Conservation (phyloP, 306 rosid species). For the Delonix regia region DNA sequence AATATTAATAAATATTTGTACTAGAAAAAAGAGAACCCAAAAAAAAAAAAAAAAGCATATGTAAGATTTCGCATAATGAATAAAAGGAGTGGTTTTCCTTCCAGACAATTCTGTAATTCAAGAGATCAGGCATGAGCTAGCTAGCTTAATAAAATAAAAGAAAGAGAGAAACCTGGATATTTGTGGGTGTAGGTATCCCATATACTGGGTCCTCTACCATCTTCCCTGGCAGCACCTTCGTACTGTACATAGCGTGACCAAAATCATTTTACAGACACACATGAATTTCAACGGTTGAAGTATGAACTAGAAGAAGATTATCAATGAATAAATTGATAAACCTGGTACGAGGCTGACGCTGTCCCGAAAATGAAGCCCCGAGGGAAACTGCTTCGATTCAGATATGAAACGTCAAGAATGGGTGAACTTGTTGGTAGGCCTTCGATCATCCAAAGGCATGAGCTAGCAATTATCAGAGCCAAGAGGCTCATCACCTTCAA, state of each 20-base stretch:
- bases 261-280: no score
- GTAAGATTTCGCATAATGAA: no score
- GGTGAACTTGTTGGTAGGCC: neutral
- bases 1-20: no score
- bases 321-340: no score
- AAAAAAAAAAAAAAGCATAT: no score
- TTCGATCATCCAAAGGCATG: no score
- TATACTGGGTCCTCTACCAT: neutral
- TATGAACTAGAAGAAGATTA: no score
- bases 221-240: neutral
- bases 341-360: neutral
- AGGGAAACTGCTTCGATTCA: neutral
- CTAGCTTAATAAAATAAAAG: neutral
- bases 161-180: neutral
- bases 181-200: neutral
- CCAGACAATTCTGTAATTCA: neutral
- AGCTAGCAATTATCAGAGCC: neutral
- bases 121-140: neutral
- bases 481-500: neutral
- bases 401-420: neutral
- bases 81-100: neutral
- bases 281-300: no score
- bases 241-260: neutral
- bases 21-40: no score
- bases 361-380: neutral